Base-by-base conservation (phyloP, 192 early-diverging fungal genomes). In the Piromyces sp. region DNA sequence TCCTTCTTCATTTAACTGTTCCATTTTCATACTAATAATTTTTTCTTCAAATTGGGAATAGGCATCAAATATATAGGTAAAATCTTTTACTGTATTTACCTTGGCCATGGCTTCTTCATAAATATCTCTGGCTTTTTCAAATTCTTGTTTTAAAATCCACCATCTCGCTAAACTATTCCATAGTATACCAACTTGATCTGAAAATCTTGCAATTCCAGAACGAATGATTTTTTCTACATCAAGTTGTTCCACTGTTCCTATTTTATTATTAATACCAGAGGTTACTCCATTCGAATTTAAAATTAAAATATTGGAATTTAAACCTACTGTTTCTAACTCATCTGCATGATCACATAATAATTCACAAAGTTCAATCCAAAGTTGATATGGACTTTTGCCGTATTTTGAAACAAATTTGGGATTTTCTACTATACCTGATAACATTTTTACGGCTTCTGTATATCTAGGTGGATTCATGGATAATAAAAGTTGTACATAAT, bases 21-120 rank as follows among this genome's bases (percentile, higher is more conserved):
- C 93, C 92, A 98, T 93, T 30, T 90, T 91, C 15, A 88, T 87
- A 13, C 90, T 86, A 33, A 98, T 91, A 38, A 94, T 88, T 19
- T 88, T 87, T 84, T 97, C 96, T 82, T 96, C 95, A 82, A 97
- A 93, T 80, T 96, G 92, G 16, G 95, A 94, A 84, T 98, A 99
- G 2, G 96, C 93, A 83, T 99, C 96, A 89, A 99, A 99, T 82
- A 99, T 93, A 82, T 94, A 90, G 0, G 95, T 93, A 82, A 99
- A 99, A 84, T 98, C 97, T 15, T 93, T 90, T 40, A 98, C 94
- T 0, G 93, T 97, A 82, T 85, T 87, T 3, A 97, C 97, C 0
- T 86, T 88, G 1, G 84, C 85, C 81, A 98, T 86, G 0, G 93
- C 97, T 86, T 98, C 95, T 85, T 98, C 98, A 83, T 93, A 99